Percentiles rank a stretch among this genome's conserved stretches.
phyloP scores from a whole-genome alignment of 345 rosid species.

The Erucastrum elatum region DNA sequence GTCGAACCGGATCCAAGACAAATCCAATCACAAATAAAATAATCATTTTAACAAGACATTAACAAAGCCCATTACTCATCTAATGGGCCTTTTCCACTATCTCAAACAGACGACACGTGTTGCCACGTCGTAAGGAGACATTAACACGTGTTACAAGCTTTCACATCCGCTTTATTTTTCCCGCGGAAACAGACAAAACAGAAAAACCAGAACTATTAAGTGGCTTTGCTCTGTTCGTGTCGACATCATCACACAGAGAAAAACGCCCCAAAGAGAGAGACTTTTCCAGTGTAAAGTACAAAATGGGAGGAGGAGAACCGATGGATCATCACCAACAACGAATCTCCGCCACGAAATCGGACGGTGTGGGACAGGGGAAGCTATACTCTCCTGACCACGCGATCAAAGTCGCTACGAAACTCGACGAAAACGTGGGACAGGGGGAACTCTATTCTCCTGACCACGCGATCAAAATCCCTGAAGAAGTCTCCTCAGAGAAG shows the following conservation, averaged over 20 bases:
- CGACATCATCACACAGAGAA: not conserved
- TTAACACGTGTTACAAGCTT: constrained; percentile 3
- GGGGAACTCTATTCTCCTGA: constrained; percentile 32
- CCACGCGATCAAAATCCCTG: constrained; percentile 36
- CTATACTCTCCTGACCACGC: constrained; percentile 36
- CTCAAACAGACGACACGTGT: not conserved
- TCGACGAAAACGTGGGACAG: constrained; percentile 27
- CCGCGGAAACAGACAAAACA: constrained; percentile 39
- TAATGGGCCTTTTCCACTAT: constrained; percentile 9
- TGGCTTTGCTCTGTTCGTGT: constrained; percentile 32
- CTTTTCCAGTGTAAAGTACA: not conserved
- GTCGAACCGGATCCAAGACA: not conserved
- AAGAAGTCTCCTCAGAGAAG: not conserved
- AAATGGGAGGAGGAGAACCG: constrained; percentile 25
- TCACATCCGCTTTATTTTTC: constrained; percentile 16
- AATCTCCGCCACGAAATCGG: constrained; percentile 30
- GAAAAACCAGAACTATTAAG: not conserved
- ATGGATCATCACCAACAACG: not conserved
- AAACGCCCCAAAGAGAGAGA: constrained; percentile 4
- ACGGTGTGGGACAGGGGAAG: constrained; percentile 32
- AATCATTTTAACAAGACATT: not conserved
- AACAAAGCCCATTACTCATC: not conserved
- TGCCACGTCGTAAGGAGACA: constrained; percentile 13
- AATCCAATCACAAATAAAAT: not conserved
- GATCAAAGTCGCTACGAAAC: constrained; percentile 21